Evolutionary conservation across 371 early-diverging fungal genomes (phyloP).

Genomic region (Mortierella sp.): DNA sequence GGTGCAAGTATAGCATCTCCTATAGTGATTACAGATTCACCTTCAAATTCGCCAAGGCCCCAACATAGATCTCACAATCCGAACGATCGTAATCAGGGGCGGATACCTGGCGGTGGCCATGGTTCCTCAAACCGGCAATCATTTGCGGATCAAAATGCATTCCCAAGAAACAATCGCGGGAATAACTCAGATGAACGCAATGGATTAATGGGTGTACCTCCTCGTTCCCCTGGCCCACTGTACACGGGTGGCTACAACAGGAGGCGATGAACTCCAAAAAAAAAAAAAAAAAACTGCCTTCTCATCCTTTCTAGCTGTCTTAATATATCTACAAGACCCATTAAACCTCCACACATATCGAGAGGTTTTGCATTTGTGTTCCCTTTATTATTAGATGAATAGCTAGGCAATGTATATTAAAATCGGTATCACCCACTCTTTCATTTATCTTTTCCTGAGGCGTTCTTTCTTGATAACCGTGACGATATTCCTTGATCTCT

Average conservation of each 20-base stretch:
- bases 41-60: background rate
- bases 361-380: too few relatives aligned
- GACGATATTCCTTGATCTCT: conserved; percentile 9
- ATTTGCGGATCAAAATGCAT: conserved; percentile 43
- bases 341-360: background rate
- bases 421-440: background rate
- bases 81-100: background rate
- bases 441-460: conserved; percentile 11
- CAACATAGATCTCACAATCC: conserved; percentile 12
- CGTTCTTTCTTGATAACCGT: conserved; percentile 32
- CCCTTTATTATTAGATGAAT: too few relatives aligned
- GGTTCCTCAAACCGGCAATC: conserved; percentile 11
- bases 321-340: background rate
- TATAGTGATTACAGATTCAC: background rate
- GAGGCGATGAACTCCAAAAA: conserved; percentile 3
- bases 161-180: conserved; percentile 28
- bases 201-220: conserved; percentile 12
- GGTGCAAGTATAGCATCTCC: background rate
- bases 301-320: background rate
- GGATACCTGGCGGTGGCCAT: conserved; percentile 6
- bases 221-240: conserved; percentile 33
- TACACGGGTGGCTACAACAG: conserved; percentile 38
- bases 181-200: background rate
- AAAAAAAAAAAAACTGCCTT: too few relatives aligned
- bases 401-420: background rate